Conservation (phyloP, 2,329 filamentous ascomycete species). For the Talaromyces sp. region DNA sequence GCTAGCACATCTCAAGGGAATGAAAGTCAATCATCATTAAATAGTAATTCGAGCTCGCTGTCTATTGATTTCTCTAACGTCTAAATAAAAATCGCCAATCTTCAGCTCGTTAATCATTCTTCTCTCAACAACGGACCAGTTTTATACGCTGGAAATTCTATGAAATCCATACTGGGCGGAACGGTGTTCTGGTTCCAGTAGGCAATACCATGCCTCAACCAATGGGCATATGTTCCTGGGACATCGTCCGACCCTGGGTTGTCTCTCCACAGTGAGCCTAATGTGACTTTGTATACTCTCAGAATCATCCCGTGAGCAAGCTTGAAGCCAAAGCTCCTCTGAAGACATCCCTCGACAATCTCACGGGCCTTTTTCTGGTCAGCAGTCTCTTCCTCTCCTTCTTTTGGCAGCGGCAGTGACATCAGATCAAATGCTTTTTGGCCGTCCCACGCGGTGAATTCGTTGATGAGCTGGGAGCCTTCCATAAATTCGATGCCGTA, state of each 20-base stretch:
- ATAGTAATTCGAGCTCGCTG: too few relatives aligned
- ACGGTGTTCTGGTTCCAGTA: constrained; percentile 44
- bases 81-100: background rate
- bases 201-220: constrained; percentile 44
- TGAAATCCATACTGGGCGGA: constrained; percentile 20
- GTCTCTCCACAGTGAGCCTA: constrained; percentile 51
- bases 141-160: background rate
- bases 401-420: constrained; percentile 36
- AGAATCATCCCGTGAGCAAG: constrained; percentile 52
- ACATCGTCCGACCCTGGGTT: constrained; percentile 46
- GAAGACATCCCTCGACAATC: constrained; percentile 50
- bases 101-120: background rate
- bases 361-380: constrained; percentile 47
- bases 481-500: constrained; percentile 49
- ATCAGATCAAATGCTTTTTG: constrained; percentile 47
- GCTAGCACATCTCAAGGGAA: too few relatives aligned
- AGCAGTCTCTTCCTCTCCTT: constrained; percentile 35
- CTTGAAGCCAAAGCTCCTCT: constrained; percentile 51
- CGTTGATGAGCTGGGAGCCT: constrained; percentile 50
- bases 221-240: constrained; percentile 50
- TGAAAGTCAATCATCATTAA: background rate
- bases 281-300: constrained; percentile 44
- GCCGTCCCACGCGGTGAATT: constrained; percentile 49
- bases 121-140: constrained; percentile 7
- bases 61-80: background rate